Conservation (phyloP, 352 stramenopile genomes). For the Phytophthora nicotianae region DNA sequence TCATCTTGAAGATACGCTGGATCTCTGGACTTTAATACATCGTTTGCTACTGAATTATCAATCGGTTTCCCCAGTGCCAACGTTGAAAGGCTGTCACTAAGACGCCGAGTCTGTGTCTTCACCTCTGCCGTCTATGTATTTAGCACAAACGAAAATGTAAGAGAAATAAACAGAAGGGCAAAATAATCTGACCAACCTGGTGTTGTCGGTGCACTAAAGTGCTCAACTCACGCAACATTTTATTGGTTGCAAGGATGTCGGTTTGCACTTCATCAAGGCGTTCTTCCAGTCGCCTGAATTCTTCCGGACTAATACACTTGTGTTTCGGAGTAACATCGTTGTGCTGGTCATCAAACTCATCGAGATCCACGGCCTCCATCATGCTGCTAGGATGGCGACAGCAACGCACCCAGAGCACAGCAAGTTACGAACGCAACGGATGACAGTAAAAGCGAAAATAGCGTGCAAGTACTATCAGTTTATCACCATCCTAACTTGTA, state of each 20-base stretch:
- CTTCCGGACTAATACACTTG: conserved; percentile 1
- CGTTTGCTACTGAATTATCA: neutral
- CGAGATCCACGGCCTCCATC: conserved; percentile 1
- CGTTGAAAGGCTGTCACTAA: conserved; percentile 4
- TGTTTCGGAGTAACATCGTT: neutral
- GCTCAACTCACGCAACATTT: conserved; percentile 17
- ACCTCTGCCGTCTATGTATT: neutral
- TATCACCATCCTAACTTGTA: neutral
- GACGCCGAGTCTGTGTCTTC: neutral
- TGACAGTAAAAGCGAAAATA: neutral
- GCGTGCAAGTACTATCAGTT: neutral
- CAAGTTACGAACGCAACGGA: neutral
- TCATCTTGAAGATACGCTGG: neutral
- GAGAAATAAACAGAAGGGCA: neutral
- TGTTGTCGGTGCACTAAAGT: conserved; percentile 9
- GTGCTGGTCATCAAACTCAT: conserved; percentile 3
- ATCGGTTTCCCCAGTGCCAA: neutral
- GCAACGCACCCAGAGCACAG: neutral
- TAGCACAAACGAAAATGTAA: neutral
- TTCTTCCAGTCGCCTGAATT: conserved; percentile 11
- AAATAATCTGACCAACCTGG: neutral
- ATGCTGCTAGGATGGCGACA: neutral
- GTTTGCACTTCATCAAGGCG: conserved; percentile 16
- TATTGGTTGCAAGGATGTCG: conserved; percentile 7
- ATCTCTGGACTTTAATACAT: neutral